Conservation (phyloP, 306 rosid genomes). For the Mimosa pudica region DNA sequence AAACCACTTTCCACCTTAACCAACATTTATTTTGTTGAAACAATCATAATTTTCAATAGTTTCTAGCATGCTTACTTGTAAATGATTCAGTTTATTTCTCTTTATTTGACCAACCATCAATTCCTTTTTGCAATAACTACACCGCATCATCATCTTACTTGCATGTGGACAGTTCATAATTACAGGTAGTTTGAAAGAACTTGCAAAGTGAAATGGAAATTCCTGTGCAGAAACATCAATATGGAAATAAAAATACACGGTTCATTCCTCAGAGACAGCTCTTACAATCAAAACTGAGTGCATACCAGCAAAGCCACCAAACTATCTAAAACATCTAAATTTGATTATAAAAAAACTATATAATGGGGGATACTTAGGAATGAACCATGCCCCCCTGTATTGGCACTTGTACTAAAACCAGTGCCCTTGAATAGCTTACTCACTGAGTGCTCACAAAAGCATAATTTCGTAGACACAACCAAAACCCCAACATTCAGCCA, state of each 20-base stretch:
- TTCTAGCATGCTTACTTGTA: background rate
- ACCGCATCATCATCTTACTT: background rate
- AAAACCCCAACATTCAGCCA: conserved; percentile 24
- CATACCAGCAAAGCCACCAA: conserved; percentile 36
- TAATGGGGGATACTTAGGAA: conserved; percentile 38
- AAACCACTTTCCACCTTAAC: background rate
- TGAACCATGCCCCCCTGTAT: conserved; percentile 26
- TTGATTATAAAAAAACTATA: conserved; percentile 1
- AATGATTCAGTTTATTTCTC: background rate
- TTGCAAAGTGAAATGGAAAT: background rate
- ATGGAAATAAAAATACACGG: conserved; percentile 5
- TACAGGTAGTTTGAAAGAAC: background rate
- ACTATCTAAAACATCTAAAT: conserved; percentile 35
- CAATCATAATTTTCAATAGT: background rate
- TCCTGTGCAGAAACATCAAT: conserved; percentile 14
- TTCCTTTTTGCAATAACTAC: background rate
- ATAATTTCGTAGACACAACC: conserved; percentile 26
- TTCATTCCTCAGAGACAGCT: no score
- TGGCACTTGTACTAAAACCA: conserved; percentile 47
- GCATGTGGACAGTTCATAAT: background rate
- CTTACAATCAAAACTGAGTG: conserved; percentile 43
- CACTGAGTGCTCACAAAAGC: conserved; percentile 26
- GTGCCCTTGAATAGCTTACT: conserved; percentile 44
- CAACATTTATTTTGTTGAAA: background rate
- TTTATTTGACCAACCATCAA: background rate